Percentiles rank a stretch among this genome's conserved stretches.
Conservation (phyloP, 2,329 filamentous ascomycete genomes). For the Mollisiaceae sp. region DNA sequence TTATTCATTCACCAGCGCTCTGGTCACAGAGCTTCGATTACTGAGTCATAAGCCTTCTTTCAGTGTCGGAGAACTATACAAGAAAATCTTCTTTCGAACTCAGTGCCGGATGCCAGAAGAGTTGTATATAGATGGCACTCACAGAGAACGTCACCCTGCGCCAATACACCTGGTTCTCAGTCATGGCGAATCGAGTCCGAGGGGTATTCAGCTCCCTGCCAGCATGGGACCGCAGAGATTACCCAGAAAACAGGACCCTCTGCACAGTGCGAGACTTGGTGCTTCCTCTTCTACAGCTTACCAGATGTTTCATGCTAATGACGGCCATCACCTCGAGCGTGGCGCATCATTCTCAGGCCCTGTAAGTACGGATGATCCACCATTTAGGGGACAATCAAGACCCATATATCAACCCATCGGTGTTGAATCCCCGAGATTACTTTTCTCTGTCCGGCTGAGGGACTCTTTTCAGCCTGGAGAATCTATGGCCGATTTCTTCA, state of each 20-base stretch:
- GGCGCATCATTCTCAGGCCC: not conserved
- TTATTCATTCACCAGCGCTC: conserved; percentile 26
- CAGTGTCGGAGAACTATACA: conserved; percentile 24
- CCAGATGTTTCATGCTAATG: not conserved
- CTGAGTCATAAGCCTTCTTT: conserved; percentile 21
- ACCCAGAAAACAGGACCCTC: not conserved
- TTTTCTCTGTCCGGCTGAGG: conserved; percentile 19
- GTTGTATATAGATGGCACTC: conserved; percentile 14
- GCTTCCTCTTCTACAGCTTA: too few species aligned
- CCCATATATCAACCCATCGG: not conserved
- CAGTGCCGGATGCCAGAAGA: conserved; percentile 24
- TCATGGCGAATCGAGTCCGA: conserved; percentile 11
- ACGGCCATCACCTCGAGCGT: not conserved
- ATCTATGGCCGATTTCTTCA: conserved; percentile 20
- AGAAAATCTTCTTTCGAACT: conserved; percentile 21
- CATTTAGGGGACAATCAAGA: too few species aligned
- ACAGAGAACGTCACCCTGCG: conserved; percentile 20
- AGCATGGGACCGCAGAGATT: conserved; percentile 5
- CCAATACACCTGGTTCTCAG: conserved; percentile 20
- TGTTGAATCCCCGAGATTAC: conserved; percentile 13
- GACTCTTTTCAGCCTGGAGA: conserved; percentile 21
- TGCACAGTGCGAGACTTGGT: not conserved
- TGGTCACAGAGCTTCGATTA: conserved; percentile 19
- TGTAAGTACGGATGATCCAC: too few species aligned
- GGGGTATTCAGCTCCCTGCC: conserved; percentile 20